Conservation (phyloP, 331 rosid genomes). For the Arachis monticola region DNA sequence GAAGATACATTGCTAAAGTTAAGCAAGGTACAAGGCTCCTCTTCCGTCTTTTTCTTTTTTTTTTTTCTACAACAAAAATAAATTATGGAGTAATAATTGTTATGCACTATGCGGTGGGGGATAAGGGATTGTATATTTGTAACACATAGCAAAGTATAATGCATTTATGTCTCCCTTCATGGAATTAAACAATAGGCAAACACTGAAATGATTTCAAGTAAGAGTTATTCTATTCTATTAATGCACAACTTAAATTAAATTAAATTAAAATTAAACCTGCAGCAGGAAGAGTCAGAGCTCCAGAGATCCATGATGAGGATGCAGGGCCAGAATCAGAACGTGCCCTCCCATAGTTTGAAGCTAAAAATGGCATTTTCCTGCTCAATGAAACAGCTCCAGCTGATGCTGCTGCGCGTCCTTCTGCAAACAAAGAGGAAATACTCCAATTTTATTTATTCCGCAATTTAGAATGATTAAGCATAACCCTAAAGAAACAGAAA, state of each 20-base stretch:
- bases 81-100: not conserved
- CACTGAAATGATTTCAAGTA: not conserved
- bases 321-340: conserved; percentile 64
- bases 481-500: not conserved
- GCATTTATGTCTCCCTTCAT: not conserved
- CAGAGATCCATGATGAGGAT: conserved; percentile 67
- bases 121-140: not conserved
- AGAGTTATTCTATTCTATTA: not conserved
- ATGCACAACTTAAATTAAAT: conserved; percentile 17
- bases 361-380: conserved; percentile 48
- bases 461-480: conserved; percentile 5
- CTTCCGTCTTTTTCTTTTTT: conserved; percentile 1
- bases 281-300: conserved; percentile 75
- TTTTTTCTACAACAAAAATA: not conserved
- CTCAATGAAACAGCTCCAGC: conserved; percentile 63
- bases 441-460: not conserved
- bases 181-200: conserved; percentile 10
- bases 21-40: conserved; percentile 48
- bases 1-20: conserved; percentile 45
- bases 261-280: conserved; percentile 58
- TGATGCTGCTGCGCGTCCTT: conserved; percentile 68
- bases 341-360: conserved; percentile 52
- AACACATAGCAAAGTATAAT: not conserved
- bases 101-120: not conserved
- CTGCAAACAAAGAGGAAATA: conserved; percentile 42